Percentiles rank a stretch among this genome's conserved stretches.
phyloP scores from a whole-genome alignment of 495 filamentous ascomycete species.

The Darksidea phi region DNA sequence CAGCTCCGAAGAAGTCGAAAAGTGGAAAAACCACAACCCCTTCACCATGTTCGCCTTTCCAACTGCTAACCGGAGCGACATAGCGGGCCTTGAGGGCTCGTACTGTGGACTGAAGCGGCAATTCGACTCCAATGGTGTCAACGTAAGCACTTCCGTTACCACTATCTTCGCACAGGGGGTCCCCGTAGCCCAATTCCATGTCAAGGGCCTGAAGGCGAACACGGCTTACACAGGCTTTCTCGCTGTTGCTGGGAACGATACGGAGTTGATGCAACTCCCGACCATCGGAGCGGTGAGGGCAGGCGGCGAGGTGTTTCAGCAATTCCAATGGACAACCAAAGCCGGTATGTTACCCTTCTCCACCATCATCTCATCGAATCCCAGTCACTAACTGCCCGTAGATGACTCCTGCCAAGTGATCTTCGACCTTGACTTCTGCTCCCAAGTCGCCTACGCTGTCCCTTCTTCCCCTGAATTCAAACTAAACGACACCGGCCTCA shows the following conservation, averaged over 20 bases:
- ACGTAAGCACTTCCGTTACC: constrained; percentile 65
- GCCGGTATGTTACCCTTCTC: constrained; percentile 54
- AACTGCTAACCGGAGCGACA: constrained; percentile 54
- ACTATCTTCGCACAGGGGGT: constrained; percentile 57
- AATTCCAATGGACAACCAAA: constrained; percentile 72
- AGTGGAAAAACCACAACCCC: constrained; percentile 49
- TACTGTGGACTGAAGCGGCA: constrained; percentile 51
- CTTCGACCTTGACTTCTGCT: constrained; percentile 79
- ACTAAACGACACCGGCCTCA: constrained; percentile 50
- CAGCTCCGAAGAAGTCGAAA: constrained; percentile 42
- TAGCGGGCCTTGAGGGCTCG: constrained; percentile 59
- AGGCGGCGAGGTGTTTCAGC: constrained; percentile 68
- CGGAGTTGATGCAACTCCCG: background rate
- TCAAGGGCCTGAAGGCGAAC: constrained; percentile 67
- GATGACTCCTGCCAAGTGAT: constrained; percentile 79
- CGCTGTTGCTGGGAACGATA: constrained; percentile 60
- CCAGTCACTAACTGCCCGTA: background rate
- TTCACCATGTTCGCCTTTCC: constrained; percentile 80
- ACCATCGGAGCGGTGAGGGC: constrained; percentile 38
- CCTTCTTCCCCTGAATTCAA: constrained; percentile 66
- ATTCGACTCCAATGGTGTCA: constrained; percentile 39
- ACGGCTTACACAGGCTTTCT: constrained; percentile 70
- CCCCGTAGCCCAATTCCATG: constrained; percentile 82
- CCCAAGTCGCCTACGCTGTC: constrained; percentile 83
- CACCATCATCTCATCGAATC: constrained; percentile 15